Evolutionary conservation across 164 flowering plant genomes (phyloP).

Genomic region (Piper betle): DNA sequence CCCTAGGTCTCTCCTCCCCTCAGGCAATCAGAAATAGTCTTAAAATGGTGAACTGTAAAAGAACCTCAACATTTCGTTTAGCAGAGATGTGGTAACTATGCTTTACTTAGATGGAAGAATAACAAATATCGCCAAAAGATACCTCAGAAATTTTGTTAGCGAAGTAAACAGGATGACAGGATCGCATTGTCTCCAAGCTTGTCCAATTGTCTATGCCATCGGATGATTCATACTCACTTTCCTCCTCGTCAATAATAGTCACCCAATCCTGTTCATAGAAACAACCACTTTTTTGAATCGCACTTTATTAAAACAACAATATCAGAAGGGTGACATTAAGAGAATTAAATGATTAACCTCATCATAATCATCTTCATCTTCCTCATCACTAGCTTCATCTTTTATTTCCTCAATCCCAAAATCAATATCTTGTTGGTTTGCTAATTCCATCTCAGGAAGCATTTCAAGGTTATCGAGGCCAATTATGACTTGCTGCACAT

Average conservation of each 20-base stretch:
- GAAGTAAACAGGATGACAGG: constrained; percentile 85
- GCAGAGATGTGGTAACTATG: neutral
- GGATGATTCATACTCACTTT: constrained; percentile 46
- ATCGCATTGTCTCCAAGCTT: constrained; percentile 84
- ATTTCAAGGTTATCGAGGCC: constrained; percentile 66
- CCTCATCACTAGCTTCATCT: constrained; percentile 46
- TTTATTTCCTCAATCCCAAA: constrained; percentile 60
- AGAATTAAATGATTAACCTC: constrained; percentile 11
- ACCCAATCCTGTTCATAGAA: constrained; percentile 58
- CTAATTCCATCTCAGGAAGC: constrained; percentile 59
- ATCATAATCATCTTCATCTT: constrained; percentile 42
- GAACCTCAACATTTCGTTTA: neutral
- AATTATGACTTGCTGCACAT: constrained; percentile 72
- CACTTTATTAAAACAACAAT: too few relatives aligned
- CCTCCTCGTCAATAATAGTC: constrained; percentile 53
- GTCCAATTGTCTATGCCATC: constrained; percentile 81
- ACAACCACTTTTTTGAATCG: neutral
- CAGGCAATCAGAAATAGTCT: neutral
- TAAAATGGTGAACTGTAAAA: neutral
- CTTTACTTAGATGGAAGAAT: neutral
- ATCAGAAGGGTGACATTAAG: too few relatives aligned
- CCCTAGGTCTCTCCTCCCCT: neutral
- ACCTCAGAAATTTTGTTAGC: constrained; percentile 78
- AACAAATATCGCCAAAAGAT: constrained; percentile 1
- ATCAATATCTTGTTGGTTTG: constrained; percentile 44